These are phyloP conservation scores for Zoysia japonica DNA, from an alignment of 176 grass and related monocot genomes.

Conservation along the genomic window DNA sequence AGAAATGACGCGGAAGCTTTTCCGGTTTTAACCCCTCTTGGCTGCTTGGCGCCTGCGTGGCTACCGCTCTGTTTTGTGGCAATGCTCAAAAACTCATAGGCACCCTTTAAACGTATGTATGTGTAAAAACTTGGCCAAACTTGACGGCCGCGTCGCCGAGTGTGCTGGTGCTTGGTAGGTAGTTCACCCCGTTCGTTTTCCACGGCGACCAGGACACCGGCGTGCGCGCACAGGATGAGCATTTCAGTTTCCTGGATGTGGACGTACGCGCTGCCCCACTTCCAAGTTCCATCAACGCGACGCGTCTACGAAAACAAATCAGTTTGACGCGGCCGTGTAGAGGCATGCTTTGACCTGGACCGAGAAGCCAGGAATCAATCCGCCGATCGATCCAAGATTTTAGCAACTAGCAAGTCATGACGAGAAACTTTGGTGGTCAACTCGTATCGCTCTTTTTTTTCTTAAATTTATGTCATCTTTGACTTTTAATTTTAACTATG, in stretches of 20 bases:
- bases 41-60: background rate
- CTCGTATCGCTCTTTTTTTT: background rate
- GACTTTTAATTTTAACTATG: no score
- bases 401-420: background rate
- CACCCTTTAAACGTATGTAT: background rate
- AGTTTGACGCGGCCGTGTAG: constrained; percentile 12
- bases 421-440: background rate
- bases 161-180: background rate
- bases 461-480: no score
- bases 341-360: constrained; percentile 34
- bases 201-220: background rate
- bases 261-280: background rate
- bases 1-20: constrained; percentile 42
- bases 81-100: no score
- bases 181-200: background rate
- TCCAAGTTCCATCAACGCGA: background rate
- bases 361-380: background rate
- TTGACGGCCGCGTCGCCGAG: background rate
- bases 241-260: background rate
- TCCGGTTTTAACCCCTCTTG: constrained; percentile 1
- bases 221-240: no score
- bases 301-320: no score
- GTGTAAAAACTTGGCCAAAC: background rate
- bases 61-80: background rate
- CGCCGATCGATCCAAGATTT: background rate